Percentiles rank a stretch among this genome's conserved stretches.
Conservation (phyloP, 441 rosid species). For the Croton laevigatus region DNA sequence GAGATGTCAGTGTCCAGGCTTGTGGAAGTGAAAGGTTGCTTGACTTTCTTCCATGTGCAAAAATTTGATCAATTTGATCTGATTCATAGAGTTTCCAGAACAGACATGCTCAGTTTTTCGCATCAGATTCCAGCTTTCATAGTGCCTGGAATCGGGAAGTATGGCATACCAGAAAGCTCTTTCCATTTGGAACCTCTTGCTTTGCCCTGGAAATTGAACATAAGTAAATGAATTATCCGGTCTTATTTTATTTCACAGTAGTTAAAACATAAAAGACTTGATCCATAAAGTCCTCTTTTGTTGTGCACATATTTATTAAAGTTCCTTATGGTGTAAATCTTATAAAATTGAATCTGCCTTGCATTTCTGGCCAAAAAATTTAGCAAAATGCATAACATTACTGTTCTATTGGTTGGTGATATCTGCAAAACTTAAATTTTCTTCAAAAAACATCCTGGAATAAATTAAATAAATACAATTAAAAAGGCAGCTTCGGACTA, state of each 20-base stretch:
- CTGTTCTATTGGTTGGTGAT: background rate
- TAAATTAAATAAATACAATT: background rate
- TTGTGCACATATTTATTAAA: too few species aligned
- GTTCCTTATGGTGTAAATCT: background rate
- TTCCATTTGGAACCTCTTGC: conserved; percentile 33
- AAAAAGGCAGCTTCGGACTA: conserved; percentile 11
- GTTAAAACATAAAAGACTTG: background rate
- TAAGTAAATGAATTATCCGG: background rate
- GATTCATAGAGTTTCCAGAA: conserved; percentile 17
- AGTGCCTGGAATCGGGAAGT: conserved; percentile 27
- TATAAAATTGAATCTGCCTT: background rate
- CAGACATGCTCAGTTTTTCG: conserved; percentile 24
- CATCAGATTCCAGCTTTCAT: conserved; percentile 26
- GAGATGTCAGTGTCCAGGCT: conserved; percentile 17
- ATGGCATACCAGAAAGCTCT: conserved; percentile 25
- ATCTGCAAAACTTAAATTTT: background rate
- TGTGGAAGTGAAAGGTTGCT: conserved; percentile 22
- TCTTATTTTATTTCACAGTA: background rate
- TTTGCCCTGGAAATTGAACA: conserved; percentile 12
- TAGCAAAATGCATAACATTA: background rate
- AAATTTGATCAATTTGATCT: conserved; percentile 25
- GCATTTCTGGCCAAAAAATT: background rate
- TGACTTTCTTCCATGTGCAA: conserved; percentile 22
- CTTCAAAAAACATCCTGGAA: background rate
- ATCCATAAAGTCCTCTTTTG: too few species aligned